Conservation (phyloP, 495 filamentous ascomycete genomes). For the Amorphotheca resinae region DNA sequence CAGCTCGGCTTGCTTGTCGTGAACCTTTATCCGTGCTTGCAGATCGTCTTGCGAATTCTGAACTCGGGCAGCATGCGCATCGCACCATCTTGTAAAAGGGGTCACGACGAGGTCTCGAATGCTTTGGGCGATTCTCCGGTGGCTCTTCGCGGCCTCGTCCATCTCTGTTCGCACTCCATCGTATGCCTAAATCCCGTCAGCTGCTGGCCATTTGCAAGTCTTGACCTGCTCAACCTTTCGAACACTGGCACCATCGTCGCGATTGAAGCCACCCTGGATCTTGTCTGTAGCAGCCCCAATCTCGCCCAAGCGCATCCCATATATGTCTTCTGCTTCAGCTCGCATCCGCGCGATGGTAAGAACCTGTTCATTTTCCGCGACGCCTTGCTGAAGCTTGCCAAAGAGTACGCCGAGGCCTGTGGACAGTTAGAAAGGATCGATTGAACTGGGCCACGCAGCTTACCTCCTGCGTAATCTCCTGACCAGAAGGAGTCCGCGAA, state of each 20-base stretch:
- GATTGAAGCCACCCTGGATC: constrained; percentile 70
- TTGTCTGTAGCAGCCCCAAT: constrained; percentile 76
- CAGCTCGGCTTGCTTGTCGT: constrained; percentile 80
- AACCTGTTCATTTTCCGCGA: constrained; percentile 89
- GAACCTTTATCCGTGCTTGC: constrained; percentile 74
- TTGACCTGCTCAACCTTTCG: constrained; percentile 50
- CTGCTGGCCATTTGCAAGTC: neutral
- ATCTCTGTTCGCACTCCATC: constrained; percentile 92
- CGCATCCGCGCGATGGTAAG: constrained; percentile 84
- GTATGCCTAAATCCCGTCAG: constrained; percentile 53
- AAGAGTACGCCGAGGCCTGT: constrained; percentile 87
- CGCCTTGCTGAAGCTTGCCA: constrained; percentile 90
- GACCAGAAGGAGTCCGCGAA: constrained; percentile 91
- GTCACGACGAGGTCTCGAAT: constrained; percentile 91
- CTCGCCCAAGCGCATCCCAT: constrained; percentile 66
- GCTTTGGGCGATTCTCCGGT: constrained; percentile 89
- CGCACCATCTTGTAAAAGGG: constrained; percentile 90
- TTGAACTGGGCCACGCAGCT: constrained; percentile 10
- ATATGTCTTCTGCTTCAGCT: constrained; percentile 88
- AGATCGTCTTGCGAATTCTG: constrained; percentile 91
- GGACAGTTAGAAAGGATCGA: constrained; percentile 18
- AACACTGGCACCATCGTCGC: constrained; percentile 93
- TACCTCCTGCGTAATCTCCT: constrained; percentile 79
- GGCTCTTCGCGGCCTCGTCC: constrained; percentile 78
- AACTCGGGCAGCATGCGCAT: constrained; percentile 80